Base-by-base conservation (phyloP, 2,329 filamentous ascomycete genomes). In the Verticillium nubilum region DNA sequence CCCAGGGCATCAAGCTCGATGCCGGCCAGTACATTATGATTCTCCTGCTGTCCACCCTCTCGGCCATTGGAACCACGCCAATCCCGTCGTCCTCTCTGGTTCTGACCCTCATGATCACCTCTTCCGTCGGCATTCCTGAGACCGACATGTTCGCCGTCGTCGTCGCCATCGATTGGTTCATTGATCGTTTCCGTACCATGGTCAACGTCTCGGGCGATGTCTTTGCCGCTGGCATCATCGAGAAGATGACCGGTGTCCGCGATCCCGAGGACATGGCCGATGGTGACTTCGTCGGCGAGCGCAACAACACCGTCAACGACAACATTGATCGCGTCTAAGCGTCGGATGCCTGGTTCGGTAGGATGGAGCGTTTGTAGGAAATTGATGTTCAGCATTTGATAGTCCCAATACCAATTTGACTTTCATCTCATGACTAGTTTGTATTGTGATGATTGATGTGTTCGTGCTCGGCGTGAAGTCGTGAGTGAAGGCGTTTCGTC, bases 181-280 rank as follows among this genome's bases (percentile, higher is more conserved):
- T 82, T n/a, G 81, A 83, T 68, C 77, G 80, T 28, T 83, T 83
- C 74, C 73, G 81, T 15, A 83, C 80, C 0, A 74, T 76, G 3
- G 66, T 77, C 58, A 83, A 83, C 61, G 80, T 83, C 52, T 77
- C 73, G 35, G 78, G 78, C n/a, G 80, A 83, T 66, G 61, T 80
- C 1, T 82, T 76, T 59, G 78, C 76, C 0, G 76, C 74, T 2
- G 65, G 64, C 2, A 67, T 80, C 28, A 64, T 80, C 3, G 64
- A 67, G 2, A 75, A 76, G 59, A 63, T 79, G 25, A 78, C 76
- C 0, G 73, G 72, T 4, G 72, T 77, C 54, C 66, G 42, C 9
- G 68, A 70, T 27, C 59, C 60, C 2, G 64, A 66, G 56, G 29
- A 52, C 42, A 13, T 57, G n/a, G 50, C 3, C 42, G 56, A 57